A percentile compares a stretch with the other conserved stretches of the same genome.
Evolutionary conservation across 2,329 filamentous ascomycete genomes (phyloP).

Genomic region (Thielaviopsis populi): DNA sequence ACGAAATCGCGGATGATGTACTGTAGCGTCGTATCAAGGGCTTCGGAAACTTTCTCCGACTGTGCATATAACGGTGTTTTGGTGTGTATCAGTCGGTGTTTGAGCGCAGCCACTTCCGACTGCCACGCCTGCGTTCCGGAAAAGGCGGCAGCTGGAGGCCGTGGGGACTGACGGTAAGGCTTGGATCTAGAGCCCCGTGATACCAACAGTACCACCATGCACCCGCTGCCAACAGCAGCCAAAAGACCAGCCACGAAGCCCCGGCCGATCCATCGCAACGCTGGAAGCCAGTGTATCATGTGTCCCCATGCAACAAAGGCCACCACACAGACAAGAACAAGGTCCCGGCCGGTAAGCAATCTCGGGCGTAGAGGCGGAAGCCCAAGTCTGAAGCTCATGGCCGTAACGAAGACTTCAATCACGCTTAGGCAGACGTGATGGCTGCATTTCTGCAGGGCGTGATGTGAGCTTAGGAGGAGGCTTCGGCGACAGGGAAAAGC

Average conservation of each 20-base stretch:
- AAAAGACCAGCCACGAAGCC: constrained; percentile 60
- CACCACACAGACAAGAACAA: constrained; percentile 50
- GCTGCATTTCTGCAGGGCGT: constrained; percentile 10
- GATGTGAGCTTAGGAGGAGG: no score
- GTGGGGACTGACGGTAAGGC: constrained; percentile 26
- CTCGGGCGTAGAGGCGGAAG: constrained; percentile 29
- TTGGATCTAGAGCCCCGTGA: constrained; percentile 35
- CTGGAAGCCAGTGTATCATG: constrained; percentile 65
- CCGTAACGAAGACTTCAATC: neutral
- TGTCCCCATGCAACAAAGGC: constrained; percentile 80
- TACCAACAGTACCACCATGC: constrained; percentile 46
- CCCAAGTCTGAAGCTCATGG: neutral
- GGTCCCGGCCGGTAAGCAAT: constrained; percentile 61
- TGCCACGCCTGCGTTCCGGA: constrained; percentile 50
- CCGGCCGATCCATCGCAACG: constrained; percentile 71
- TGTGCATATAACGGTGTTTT: constrained; percentile 57
- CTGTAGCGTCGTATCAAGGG: constrained; percentile 63
- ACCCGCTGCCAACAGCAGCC: constrained; percentile 37
- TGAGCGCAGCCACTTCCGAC: constrained; percentile 52
- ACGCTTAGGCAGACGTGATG: neutral
- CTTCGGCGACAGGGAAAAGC: neutral
- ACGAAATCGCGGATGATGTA: constrained; percentile 73
- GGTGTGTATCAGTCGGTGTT: constrained; percentile 50
- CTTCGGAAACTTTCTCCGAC: constrained; percentile 62
- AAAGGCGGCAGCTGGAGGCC: constrained; percentile 41